Base-by-base conservation (phyloP, 768 basidiomycete species). In the Pulveroboletus sp. region DNA sequence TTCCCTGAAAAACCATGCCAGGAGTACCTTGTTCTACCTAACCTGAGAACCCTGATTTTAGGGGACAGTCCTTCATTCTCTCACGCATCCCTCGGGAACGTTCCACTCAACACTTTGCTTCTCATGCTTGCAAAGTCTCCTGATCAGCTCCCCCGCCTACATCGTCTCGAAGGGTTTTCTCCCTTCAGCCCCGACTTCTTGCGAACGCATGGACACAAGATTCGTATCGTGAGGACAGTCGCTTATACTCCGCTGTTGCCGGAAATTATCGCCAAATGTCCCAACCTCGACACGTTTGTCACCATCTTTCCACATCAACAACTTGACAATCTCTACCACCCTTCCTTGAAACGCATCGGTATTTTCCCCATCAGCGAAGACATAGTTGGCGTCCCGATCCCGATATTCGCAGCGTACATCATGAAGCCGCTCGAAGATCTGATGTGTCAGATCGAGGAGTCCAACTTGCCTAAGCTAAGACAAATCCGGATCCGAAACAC, bases 81-180 rank as follows among this genome's bases (percentile, higher is more conserved):
- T 38, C 66, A 67, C 44, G 65, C 67, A 24, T 67, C 65, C 14
- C 55, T 67, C 21, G 65, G 67, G 31, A 67, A 67, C 8, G 55
- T 68, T 27, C 67, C 71, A 0, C 71, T 76, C 63, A 76, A 76
- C 32, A 64, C 68, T 5, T 62, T 78, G 53, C 58, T 78, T 24
- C 59, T 61, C 30, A 69, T 69, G 52, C 62, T 77, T 15, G 62
- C 68, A 43, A 52, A 61, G 12, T 61, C 64, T 3, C 54, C 69
- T 0, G 53, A 62, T 28, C 71, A 74, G 36, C 61, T 78, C 3
- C 75, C 76, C 1, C 57, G 55, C 12, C 61, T 78, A 14, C 62
- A 66, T 10, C 68, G 75, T n/a, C 64, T 78, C 31, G 76, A 78
- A 48, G 67, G 71, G 8, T 67, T 69, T 39, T 75, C 75, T 6